phyloP scores from a whole-genome alignment of 2,329 filamentous ascomycete genomes.

The Scortechinia acanthostroma region DNA sequence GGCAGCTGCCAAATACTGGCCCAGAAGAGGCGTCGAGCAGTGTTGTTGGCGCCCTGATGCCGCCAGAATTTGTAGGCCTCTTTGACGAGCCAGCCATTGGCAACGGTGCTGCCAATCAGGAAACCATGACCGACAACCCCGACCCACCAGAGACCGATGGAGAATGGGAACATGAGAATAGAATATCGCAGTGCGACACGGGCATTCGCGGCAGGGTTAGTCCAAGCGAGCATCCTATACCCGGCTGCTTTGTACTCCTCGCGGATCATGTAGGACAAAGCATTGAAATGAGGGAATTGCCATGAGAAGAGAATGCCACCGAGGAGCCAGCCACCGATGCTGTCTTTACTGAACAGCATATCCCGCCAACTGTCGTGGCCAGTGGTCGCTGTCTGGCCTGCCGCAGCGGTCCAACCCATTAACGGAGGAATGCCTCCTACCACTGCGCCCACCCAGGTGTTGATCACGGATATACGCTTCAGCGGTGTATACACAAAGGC shows the following conservation, averaged over 20 bases:
- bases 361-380: conserved; percentile 49
- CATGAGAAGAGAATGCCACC: conserved; percentile 63
- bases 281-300: conserved; percentile 75
- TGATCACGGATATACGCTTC: conserved; percentile 64
- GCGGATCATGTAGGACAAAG: conserved; percentile 60
- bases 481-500: conserved; percentile 66
- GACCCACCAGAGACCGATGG: conserved; percentile 51
- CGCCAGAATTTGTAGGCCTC: conserved; percentile 63
- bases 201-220: conserved; percentile 58
- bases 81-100: conserved; percentile 64
- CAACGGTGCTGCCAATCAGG: conserved; percentile 50
- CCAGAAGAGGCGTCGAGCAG: conserved; percentile 65
- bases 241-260: conserved; percentile 54
- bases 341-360: conserved; percentile 38
- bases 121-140: conserved; percentile 62
- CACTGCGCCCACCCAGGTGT: conserved; percentile 69
- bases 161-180: conserved; percentile 64
- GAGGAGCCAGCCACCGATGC: conserved; percentile 62
- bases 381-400: conserved; percentile 53
- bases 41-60: conserved; percentile 54
- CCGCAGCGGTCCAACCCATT: conserved; percentile 72
- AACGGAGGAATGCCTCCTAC: conserved; percentile 68
- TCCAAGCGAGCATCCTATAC: conserved; percentile 49
- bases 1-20: conserved; percentile 72
- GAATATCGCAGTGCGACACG: conserved; percentile 64